Conservation (phyloP, 805 yeast genomes). For the Yarrowia sp. region DNA sequence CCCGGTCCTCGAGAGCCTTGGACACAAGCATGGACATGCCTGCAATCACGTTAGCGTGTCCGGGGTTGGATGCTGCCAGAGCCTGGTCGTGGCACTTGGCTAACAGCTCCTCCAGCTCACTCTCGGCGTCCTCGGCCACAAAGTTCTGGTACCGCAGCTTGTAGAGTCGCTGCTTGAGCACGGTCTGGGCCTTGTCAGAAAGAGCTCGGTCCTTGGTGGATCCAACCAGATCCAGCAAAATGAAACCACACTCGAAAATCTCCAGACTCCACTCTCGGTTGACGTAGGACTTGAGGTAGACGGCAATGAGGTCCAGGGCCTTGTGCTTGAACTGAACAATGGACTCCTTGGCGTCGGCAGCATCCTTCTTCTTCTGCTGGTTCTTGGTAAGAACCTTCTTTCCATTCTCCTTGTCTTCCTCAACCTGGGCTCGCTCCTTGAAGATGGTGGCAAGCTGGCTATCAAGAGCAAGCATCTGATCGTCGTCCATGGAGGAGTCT, state of each 20-base stretch:
- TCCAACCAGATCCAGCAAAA: conserved; percentile 58
- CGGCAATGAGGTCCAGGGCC: conserved; percentile 71
- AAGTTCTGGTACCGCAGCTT: conserved; percentile 42
- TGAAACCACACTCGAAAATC: conserved; percentile 46
- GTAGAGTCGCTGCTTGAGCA: conserved; percentile 58
- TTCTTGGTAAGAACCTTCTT: conserved; percentile 37
- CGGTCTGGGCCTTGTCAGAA: conserved; percentile 71
- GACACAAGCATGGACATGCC: conserved; percentile 54
- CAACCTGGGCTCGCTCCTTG: conserved; percentile 55
- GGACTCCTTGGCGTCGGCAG: conserved; percentile 72
- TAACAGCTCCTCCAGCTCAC: conserved; percentile 28
- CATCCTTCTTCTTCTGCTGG: conserved; percentile 52
- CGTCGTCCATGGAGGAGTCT: conserved; percentile 83
- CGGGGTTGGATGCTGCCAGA: conserved; percentile 42
- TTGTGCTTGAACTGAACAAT: conserved; percentile 76
- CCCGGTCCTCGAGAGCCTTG: conserved; percentile 44
- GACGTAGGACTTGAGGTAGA: conserved; percentile 47
- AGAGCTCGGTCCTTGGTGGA: conserved; percentile 66
- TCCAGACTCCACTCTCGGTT: conserved; percentile 36
- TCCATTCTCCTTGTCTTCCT: conserved; percentile 59
- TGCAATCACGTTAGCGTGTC: conserved; percentile 19
- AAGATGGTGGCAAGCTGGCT: conserved; percentile 78
- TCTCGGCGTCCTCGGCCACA: conserved; percentile 32
- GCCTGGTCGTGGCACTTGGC: conserved; percentile 41
- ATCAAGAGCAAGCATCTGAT: conserved; percentile 93